These are phyloP conservation scores for Musa itinerans DNA, from an alignment of 176 grass and related monocot species.

Conservation along the genomic window DNA sequence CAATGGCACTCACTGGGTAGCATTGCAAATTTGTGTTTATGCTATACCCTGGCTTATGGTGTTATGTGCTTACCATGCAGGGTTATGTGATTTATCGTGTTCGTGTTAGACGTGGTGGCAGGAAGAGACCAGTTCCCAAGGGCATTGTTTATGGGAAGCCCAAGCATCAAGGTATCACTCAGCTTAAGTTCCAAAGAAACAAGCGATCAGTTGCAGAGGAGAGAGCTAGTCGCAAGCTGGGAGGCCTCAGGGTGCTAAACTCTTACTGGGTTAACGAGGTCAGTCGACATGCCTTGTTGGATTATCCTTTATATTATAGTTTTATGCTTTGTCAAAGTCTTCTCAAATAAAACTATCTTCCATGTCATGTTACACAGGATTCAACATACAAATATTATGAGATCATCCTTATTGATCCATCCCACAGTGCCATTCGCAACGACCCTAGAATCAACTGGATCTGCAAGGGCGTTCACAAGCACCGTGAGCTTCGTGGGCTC, in stretches of 20 bases:
- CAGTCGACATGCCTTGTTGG: neutral
- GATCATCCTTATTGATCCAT: neutral
- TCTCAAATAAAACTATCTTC: neutral
- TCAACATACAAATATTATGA: neutral
- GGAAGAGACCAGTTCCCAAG: neutral
- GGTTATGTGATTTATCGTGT: conserved; percentile 4
- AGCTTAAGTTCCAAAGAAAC: neutral
- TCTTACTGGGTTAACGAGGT: conserved; percentile 4
- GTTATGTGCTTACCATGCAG: neutral
- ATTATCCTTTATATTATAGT: too few relatives aligned
- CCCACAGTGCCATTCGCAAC: neutral
- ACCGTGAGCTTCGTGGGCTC: neutral
- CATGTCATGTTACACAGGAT: neutral
- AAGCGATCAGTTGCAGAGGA: conserved; percentile 2
- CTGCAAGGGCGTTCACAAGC: neutral
- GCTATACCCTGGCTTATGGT: neutral
- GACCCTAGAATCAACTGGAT: conserved; percentile 6
- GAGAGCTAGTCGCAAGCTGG: neutral
- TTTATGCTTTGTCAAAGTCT: too few relatives aligned
- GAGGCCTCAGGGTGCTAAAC: neutral
- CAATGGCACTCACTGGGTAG: neutral
- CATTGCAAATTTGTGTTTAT: neutral
- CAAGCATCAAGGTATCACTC: conserved; percentile 1
- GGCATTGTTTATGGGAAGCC: neutral
- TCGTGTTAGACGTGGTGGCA: conserved; percentile 1